Percentiles rank a stretch among this genome's conserved stretches.
Conservation (phyloP, 2,329 filamentous ascomycete genomes). For the Leptodontidium sp. region DNA sequence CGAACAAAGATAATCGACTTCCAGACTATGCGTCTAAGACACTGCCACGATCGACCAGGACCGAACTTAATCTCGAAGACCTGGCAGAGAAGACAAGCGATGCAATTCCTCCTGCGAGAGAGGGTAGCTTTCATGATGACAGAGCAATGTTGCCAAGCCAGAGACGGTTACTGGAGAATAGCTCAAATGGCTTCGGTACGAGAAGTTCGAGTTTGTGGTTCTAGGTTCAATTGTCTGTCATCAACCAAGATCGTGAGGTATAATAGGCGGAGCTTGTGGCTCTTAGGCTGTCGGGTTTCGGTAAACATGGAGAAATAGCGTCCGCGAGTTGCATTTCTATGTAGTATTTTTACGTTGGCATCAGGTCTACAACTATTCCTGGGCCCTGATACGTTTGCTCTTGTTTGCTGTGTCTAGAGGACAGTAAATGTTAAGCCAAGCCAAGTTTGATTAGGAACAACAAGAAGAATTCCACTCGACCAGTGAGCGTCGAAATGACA, state of each 20-base stretch:
- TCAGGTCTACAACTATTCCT: neutral
- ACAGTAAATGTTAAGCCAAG: no score
- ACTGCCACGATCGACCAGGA: conserved; percentile 31
- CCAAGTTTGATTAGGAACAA: no score
- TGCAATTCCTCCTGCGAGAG: conserved; percentile 19
- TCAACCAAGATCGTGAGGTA: neutral
- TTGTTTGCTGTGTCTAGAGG: neutral
- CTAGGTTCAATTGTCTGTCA: conserved; percentile 6
- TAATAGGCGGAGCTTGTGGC: neutral
- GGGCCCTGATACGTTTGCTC: neutral
- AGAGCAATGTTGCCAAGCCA: conserved; percentile 42
- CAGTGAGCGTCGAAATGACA: no score
- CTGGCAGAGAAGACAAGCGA: neutral
- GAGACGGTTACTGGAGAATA: conserved; percentile 21
- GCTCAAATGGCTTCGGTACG: conserved; percentile 13
- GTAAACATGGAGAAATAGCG: neutral
- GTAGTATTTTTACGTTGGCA: neutral
- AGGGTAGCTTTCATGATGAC: conserved; percentile 42
- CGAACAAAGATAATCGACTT: conserved; percentile 28
- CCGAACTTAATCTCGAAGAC: conserved; percentile 14
- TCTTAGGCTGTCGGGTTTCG: neutral
- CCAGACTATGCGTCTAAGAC: conserved; percentile 33
- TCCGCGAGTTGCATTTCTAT: neutral
- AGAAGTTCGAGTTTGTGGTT: conserved; percentile 41
- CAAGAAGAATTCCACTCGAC: no score